Evolutionary conservation across 2,329 filamentous ascomycete species (phyloP).

Genomic region (Lecanicillium sp.): DNA sequence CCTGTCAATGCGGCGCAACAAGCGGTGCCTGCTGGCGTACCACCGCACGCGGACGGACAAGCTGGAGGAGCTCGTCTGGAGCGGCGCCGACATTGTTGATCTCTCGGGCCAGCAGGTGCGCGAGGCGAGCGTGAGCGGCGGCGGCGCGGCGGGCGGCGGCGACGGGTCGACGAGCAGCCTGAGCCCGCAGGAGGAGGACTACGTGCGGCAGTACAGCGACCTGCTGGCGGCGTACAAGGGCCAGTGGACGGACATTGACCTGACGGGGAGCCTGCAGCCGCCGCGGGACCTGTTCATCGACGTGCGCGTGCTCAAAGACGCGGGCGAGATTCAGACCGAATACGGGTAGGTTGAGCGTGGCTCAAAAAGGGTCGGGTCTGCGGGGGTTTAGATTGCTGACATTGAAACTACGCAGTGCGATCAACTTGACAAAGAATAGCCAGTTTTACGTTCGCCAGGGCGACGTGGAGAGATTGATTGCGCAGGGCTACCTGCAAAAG

Average conservation of each 20-base stretch:
- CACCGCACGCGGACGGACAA: constrained; percentile 87
- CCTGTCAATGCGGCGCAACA: constrained; percentile 90
- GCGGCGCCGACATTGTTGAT: constrained; percentile 76
- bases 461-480: constrained; percentile 89
- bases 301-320: constrained; percentile 90
- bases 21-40: constrained; percentile 90
- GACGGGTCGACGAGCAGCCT: constrained; percentile 64
- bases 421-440: constrained; percentile 95
- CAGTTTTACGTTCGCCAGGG: constrained; percentile 96
- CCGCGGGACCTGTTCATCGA: constrained; percentile 96
- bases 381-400: not conserved
- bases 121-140: constrained; percentile 29
- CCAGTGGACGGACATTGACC: constrained; percentile 95
- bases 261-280: constrained; percentile 89
- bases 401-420: constrained; percentile 54
- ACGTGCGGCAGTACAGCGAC: constrained; percentile 86
- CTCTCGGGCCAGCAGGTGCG: constrained; percentile 51
- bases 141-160: constrained; percentile 36
- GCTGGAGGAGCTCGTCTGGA: constrained; percentile 91
- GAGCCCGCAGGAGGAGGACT: constrained; percentile 95
- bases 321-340: constrained; percentile 97
- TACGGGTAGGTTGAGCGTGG: constrained; percentile 88
- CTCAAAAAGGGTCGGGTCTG: not conserved
- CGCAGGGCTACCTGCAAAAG: constrained; percentile 90
- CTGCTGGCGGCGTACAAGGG: constrained; percentile 94